Evolutionary conservation across 305 asterid species (phyloP), one percentile per base, ranked within the genome.

Genomic region (Plantago rigida): DNA sequence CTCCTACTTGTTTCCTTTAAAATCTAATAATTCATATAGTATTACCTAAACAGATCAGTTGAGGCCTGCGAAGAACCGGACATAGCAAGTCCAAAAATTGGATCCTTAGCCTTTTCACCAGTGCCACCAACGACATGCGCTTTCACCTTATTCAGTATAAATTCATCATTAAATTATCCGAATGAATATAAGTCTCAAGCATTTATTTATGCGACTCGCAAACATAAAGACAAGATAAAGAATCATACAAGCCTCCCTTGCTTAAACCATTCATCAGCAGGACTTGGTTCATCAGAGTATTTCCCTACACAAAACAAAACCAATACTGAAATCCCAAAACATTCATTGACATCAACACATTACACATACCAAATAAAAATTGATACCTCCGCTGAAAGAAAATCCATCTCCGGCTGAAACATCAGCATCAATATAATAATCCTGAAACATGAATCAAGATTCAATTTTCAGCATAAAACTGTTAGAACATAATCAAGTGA

Each of bases 101-200:
- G 95, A 77, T 91, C 96, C 64, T 84, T 91, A 6, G 96, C 95
- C 75, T 80, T 86, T 82, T 84, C 96, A 36, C 98, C 94, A 31
- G 77, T 82, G 52, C 95, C 95, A 62, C 82, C 86, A 62, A 84
- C 91, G 50, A 85, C 70, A 71, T 82, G 84, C 49, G 96, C 96
- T 81, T 87, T 84, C 75, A 90, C 85, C 97, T 90, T 59, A 53
- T 67, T 17, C 12, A 47, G n/a, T 19, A 10, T 13, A 49, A 7
- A 53, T 41, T 22, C 34, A 39, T 22, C 1, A 3, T 57, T 11
- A 15, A 47, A 13, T 19, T 1, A 52, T 45, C 13, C 42, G 13
- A 50, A 49, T 42, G 56, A 56, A 47, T 19, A 11, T 56, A 26
- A 62, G 26, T 59, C 12, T 51, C 39, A 31, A 31, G 2, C 39